Conservation (phyloP, 306 rosid species). For the Quercus engelmannii region DNA sequence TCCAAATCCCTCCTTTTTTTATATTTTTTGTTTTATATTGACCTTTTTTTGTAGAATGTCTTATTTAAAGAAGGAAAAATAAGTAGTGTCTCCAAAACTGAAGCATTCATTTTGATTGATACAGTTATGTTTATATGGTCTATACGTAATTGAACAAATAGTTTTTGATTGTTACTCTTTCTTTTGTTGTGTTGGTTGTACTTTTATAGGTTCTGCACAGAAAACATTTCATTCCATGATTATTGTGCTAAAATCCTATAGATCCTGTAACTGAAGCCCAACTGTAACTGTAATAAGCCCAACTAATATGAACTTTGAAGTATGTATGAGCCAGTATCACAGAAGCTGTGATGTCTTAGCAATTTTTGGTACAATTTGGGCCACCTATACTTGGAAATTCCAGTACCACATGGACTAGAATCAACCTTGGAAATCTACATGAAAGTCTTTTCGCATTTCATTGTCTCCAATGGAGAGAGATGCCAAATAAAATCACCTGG, state of each 20-base stretch:
- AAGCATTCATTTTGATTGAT: not conserved
- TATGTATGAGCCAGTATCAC: too few species aligned
- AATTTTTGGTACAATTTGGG: too few species aligned
- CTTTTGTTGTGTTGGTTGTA: not conserved
- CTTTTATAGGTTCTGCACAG: not conserved
- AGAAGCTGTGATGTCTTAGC: too few species aligned
- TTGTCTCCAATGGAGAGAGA: too few species aligned
- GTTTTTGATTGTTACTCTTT: not conserved
- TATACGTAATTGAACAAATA: not conserved
- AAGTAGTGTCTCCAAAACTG: conserved; percentile 21
- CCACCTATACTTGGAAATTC: too few species aligned
- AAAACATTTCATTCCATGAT: not conserved
- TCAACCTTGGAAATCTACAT: too few species aligned
- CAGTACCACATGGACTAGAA: too few species aligned
- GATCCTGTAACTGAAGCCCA: too few species aligned
- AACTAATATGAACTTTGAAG: too few species aligned
- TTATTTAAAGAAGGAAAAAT: conserved; percentile 38
- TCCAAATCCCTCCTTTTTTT: conserved; percentile 16
- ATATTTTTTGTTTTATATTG: conserved; percentile 15
- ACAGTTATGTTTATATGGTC: not conserved
- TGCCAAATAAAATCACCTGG: too few species aligned
- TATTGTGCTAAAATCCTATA: not conserved
- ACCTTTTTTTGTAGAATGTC: conserved; percentile 42
- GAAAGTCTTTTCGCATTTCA: too few species aligned
- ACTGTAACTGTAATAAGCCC: too few species aligned